Percentiles rank a stretch among this genome's conserved stretches.
These are phyloP conservation scores for Zygotorulaspora danielsina DNA, from an alignment of 805 yeast species.

Conservation along the genomic window DNA sequence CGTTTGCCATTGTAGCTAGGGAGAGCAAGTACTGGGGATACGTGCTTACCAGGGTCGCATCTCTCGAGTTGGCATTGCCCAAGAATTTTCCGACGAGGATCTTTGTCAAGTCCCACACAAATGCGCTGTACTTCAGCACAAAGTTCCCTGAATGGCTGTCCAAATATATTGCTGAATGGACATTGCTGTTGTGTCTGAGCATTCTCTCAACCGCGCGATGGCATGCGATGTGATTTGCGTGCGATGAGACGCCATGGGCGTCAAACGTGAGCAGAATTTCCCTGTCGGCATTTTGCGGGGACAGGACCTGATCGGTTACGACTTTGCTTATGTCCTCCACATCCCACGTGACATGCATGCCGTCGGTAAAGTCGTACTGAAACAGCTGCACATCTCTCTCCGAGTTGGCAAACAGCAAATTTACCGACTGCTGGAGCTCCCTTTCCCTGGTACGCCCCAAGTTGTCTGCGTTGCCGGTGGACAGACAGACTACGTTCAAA, in stretches of 20 bases:
- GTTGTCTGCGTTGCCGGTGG: constrained; percentile 73
- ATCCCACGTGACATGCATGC: constrained; percentile 67
- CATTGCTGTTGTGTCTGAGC: constrained; percentile 3
- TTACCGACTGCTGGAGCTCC: constrained; percentile 47
- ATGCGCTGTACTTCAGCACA: constrained; percentile 25
- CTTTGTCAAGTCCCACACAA: constrained; percentile 15
- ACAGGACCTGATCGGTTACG: constrained; percentile 9
- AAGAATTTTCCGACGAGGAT: constrained; percentile 1
- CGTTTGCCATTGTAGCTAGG: constrained; percentile 71
- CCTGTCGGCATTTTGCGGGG: not conserved
- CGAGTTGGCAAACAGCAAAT: constrained; percentile 18
- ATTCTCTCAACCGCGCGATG: constrained; percentile 44
- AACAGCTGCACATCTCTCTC: constrained; percentile 12
- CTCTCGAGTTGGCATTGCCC: not conserved
- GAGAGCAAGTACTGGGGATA: constrained; percentile 35
- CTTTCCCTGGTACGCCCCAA: constrained; percentile 57
- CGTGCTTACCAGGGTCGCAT: constrained; percentile 36
- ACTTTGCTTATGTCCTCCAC: constrained; percentile 22
- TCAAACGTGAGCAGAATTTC: constrained; percentile 68
- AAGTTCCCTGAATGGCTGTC: constrained; percentile 19
- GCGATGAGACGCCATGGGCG: constrained; percentile 73
- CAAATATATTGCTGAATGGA: constrained; percentile 9
- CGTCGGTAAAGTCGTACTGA: constrained; percentile 53
- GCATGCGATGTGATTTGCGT: constrained; percentile 77
- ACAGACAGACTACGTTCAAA: constrained; percentile 62